Conservation (phyloP, 75 land plant species). For the Cryptomeria japonica region DNA sequence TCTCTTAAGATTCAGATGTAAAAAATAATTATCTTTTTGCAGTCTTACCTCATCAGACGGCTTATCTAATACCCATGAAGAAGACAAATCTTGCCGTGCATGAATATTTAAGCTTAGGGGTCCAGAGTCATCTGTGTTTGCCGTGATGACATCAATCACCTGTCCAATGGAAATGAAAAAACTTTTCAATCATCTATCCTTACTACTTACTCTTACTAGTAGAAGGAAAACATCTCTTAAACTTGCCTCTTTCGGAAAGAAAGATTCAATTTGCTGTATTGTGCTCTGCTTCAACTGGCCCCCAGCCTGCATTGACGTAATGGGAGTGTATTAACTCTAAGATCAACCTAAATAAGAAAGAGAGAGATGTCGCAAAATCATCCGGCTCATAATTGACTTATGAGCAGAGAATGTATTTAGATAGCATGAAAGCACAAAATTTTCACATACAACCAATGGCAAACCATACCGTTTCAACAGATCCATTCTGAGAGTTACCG, state of each 20-base stretch:
- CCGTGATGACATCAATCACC: conserved; percentile 71
- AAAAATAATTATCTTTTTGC: background rate
- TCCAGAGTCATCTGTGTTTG: conserved; percentile 58
- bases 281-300: conserved; percentile 65
- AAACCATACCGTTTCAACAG: background rate
- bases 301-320: conserved; percentile 28
- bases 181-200: background rate
- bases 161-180: conserved; percentile 14
- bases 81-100: conserved; percentile 61
- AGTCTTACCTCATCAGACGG: conserved; percentile 12
- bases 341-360: background rate
- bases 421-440: background rate
- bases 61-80: conserved; percentile 80
- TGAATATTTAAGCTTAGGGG: conserved; percentile 77
- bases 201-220: background rate
- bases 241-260: conserved; percentile 78
- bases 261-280: conserved; percentile 50
- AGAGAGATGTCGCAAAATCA: too few relatives aligned
- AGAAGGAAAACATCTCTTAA: background rate
- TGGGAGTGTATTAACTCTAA: background rate
- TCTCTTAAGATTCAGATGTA: background rate
- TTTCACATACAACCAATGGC: too few relatives aligned
- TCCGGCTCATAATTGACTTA: background rate
- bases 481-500: background rate
- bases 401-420: background rate